A percentile compares a stretch with the other conserved stretches of the same genome.
phyloP scores from a whole-genome alignment of 306 rosid species.

The Datisca glomerata region DNA sequence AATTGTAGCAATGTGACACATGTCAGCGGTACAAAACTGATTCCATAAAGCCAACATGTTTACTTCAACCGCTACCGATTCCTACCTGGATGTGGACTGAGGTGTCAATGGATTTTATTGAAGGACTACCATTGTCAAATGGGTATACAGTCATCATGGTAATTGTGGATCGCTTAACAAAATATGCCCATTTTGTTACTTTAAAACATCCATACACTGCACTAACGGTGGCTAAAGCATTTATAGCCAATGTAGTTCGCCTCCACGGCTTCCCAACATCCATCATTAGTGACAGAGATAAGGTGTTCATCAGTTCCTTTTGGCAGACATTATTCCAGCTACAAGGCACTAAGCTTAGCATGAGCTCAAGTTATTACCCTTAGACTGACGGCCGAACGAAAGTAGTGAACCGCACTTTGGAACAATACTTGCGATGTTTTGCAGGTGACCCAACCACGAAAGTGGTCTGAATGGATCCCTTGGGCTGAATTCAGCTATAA shows the following conservation, averaged over 20 bases:
- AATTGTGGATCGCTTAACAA: too few relatives aligned
- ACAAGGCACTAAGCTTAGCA: background rate
- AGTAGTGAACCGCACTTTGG: background rate
- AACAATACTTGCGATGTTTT: background rate
- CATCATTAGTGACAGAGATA: background rate
- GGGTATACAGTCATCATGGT: too few relatives aligned
- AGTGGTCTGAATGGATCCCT: background rate
- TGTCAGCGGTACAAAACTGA: background rate
- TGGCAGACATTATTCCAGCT: background rate
- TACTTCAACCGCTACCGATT: background rate
- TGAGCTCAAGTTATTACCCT: background rate
- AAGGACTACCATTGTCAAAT: too few relatives aligned
- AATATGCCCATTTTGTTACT: too few relatives aligned
- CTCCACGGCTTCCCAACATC: background rate
- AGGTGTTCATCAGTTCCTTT: background rate
- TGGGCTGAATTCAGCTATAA: constrained; percentile 1
- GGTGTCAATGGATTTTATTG: too few relatives aligned
- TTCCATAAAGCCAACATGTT: background rate
- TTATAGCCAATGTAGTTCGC: too few relatives aligned
- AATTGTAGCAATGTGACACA: background rate
- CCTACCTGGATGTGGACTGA: background rate
- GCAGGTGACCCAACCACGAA: too few relatives aligned
- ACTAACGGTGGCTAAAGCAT: too few relatives aligned
- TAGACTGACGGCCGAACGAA: background rate
- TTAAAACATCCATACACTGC: too few relatives aligned